Evolutionary conservation across 2,329 filamentous ascomycete genomes (phyloP), one percentile per base, ranked within the genome.

Genomic region (Fusarium sp.): DNA sequence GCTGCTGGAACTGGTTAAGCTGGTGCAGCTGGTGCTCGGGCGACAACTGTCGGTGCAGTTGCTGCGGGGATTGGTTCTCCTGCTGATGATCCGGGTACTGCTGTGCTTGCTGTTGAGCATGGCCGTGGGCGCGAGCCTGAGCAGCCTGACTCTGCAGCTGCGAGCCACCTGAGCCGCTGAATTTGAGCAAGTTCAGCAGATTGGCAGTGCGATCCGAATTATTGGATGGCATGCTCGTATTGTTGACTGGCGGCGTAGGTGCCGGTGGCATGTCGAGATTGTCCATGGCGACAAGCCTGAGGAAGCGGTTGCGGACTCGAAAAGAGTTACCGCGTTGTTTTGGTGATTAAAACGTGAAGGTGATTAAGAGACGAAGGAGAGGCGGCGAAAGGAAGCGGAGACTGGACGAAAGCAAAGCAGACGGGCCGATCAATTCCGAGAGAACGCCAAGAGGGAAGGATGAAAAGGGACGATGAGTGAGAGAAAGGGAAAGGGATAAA

Each of bases 121-220:
- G 61, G 22, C 27, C 46, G 32, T 50, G 60, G 17, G 61, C 59
- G 25, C 60, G 73, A 41, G 67, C 71, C 56, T 75, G 73, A 46
- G 69, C 69, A 65, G 70, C 62, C 62, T 78, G 77, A 23, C 72
- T 76, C 68, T 79, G 78, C 64, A 77, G 67, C 64, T 79, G 80
- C 46, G 75, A 73, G 54, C 70, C 71, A 55, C 70, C 73, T 45
- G 71, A 53, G 45, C 81, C 80, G 67, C 83, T 87, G 72, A 88
- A 88, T 81, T 89, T 89, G 75, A 90, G 83, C 56, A 89, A 80
- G 69, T 86, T 88, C 74, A 90, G 79, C 71, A 90, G 75, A 68
- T 85, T 87, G 57, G 83, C 80, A 41, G 84, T 86, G 71, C 85
- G 84, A 52, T 86, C 84, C 40, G 76, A 75, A 55, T 77, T 78